Evolutionary conservation across 1,139 yeast species (phyloP), one percentile per base, ranked within the genome.

Genomic region (Pneumocystis murina): DNA sequence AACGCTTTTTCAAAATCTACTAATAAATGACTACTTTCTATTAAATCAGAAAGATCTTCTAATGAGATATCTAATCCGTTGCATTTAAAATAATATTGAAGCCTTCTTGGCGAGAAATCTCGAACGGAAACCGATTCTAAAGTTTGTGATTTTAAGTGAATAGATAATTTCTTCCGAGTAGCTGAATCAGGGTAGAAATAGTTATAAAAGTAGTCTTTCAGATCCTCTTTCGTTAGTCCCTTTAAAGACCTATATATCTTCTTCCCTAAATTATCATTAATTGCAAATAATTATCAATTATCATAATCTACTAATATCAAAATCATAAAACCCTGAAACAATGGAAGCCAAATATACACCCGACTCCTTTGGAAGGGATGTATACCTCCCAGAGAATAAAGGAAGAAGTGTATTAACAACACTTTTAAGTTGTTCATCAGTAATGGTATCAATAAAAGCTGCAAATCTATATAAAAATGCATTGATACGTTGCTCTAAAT

Each of bases 321-420:
- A 92, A 72, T 91, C 87, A 72, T 85, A 89, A 73, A 78, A 86
- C 3, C 97, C 97, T 65, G 83, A 80, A 55, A 82, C 80, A 64
- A 92, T 85, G 20, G 83, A 79, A 65, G 80, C 78, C 83, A 89
- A 84, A 72, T 82, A 85, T 68, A 85, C 77, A 33, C 76, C 72
- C 54, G 84, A 79, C 74, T 92, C 97, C 71, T 91, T 96, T 62
- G 77, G 76, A 73, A 91, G 77, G 69, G 2, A 33, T 33, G 35
- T 88, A 70, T 82, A 78, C 71, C 86, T 87, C 69, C 87, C 86
- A 61, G 82, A 75, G 70, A 88, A 84, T 71, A 83, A 82, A 66
- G 82, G 75, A 64, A 83, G 79, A 65, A 91, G 78, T 0, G 96
- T 85, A 63, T 79, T 80, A 64, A 86, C 85, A 73, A 86, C 87